phyloP scores from a whole-genome alignment of 2,329 filamentous ascomycete species.

The Fusarium sarcochroum region DNA sequence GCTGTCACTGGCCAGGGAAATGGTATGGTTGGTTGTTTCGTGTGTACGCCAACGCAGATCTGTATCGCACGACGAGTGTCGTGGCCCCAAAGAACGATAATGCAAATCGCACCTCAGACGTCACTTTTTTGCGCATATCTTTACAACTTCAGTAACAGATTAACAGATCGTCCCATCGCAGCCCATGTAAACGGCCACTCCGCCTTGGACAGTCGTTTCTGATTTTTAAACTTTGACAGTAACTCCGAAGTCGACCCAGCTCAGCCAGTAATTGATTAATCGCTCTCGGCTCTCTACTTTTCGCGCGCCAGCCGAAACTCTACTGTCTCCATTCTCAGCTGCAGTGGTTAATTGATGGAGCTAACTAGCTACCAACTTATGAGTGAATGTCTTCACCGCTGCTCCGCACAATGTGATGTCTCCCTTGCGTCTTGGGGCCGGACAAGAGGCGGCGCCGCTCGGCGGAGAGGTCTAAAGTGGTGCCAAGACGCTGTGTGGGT shows the following conservation, averaged over 20 bases:
- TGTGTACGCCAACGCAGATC: slow-evolving; percentile 36
- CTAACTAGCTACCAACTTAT: slow-evolving; percentile 17
- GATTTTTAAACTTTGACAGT: slow-evolving; percentile 4
- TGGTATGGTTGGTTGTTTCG: slow-evolving; percentile 32
- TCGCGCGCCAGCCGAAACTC: slow-evolving; percentile 38
- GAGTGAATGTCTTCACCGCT: slow-evolving; percentile 35
- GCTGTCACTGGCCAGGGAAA: slow-evolving; percentile 19
- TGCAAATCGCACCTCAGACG: slow-evolving; percentile 10
- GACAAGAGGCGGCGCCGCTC: slow-evolving; percentile 29
- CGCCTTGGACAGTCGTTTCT: background rate
- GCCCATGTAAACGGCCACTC: slow-evolving; percentile 5
- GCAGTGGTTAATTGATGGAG: slow-evolving; percentile 9
- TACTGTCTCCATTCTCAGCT: slow-evolving; percentile 12
- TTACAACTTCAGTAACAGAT: slow-evolving; percentile 34
- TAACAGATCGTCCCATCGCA: slow-evolving; percentile 10
- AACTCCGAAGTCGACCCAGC: slow-evolving; percentile 4
- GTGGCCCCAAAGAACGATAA: slow-evolving; percentile 36
- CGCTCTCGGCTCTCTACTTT: background rate
- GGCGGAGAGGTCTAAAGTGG: slow-evolving; percentile 15
- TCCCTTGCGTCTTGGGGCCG: slow-evolving; percentile 36
- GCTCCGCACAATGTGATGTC: slow-evolving; percentile 24
- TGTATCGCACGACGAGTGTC: slow-evolving; percentile 28
- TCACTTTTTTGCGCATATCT: slow-evolving; percentile 27
- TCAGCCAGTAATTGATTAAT: background rate
- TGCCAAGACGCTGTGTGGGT: slow-evolving; percentile 26